Evolutionary conservation across 148 eudicot species (phyloP).

Genomic region (Rhododendron simsii): DNA sequence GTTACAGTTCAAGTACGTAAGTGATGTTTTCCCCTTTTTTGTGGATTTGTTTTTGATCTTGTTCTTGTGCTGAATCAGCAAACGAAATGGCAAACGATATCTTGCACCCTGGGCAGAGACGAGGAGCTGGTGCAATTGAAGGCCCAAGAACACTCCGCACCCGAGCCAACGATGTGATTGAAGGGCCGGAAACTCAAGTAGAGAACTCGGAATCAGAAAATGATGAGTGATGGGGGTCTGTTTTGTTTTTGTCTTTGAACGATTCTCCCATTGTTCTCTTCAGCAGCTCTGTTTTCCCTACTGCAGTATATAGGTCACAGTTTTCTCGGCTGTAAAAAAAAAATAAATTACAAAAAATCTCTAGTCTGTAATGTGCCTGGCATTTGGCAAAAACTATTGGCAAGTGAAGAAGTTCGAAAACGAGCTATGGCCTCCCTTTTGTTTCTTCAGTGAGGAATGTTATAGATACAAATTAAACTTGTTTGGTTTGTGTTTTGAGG

Average conservation of each 20-base stretch:
- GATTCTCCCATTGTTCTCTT: slow-evolving; percentile 7
- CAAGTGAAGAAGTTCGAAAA: not conserved
- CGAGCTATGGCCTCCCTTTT: not conserved
- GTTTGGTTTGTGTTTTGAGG: too few relatives aligned
- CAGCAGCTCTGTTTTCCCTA: not conserved
- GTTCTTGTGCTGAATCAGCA: slow-evolving; percentile 26
- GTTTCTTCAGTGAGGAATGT: not conserved
- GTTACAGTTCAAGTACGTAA: not conserved
- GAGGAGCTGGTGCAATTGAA: slow-evolving; percentile 30
- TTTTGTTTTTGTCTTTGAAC: not conserved
- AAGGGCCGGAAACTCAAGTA: slow-evolving; percentile 32
- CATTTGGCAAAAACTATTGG: slow-evolving; percentile 5
- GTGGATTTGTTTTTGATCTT: not conserved
- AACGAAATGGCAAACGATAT: slow-evolving; percentile 28
- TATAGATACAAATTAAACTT: not conserved
- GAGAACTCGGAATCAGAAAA: slow-evolving; percentile 28
- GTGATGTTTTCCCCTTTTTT: not conserved
- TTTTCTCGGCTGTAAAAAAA: not conserved
- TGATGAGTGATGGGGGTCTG: slow-evolving; percentile 17
- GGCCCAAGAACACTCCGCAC: slow-evolving; percentile 28
- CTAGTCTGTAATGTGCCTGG: not conserved
- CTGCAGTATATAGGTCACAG: not conserved
- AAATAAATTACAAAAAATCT: not conserved
- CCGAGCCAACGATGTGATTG: slow-evolving; percentile 28
- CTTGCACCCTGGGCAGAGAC: slow-evolving; percentile 33